Percentiles rank a stretch among this genome's conserved stretches.
Evolutionary conservation across 495 filamentous ascomycete species (phyloP).

Genomic region (Glarea lozoyensis): DNA sequence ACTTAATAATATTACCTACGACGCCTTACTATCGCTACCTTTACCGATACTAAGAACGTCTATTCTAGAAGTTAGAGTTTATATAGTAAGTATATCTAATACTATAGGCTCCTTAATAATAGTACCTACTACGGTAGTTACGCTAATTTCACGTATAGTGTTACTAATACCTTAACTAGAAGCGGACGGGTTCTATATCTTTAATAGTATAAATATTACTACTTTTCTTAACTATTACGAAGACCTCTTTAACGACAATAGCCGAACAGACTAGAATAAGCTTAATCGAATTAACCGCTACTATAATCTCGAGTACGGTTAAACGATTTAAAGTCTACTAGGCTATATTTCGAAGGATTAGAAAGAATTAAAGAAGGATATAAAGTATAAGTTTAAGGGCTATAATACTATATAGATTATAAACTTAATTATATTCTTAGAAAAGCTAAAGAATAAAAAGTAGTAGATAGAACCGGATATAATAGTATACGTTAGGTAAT

Average conservation of each 20-base stretch:
- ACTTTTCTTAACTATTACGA: neutral
- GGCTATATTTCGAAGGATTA: neutral
- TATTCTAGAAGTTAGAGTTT: too few relatives aligned
- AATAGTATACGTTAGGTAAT: neutral
- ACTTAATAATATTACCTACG: neutral
- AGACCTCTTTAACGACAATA: neutral
- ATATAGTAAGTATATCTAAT: too few relatives aligned
- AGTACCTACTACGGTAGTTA: neutral
- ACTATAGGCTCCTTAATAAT: too few relatives aligned
- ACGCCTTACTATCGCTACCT: neutral
- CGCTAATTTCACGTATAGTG: neutral
- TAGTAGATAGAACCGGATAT: neutral
- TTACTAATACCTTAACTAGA: neutral
- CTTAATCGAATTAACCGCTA: neutral
- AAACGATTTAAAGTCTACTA: neutral
- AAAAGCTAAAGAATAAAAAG: neutral
- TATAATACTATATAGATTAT: neutral
- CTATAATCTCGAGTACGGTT: neutral
- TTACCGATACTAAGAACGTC: neutral
- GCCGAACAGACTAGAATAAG: neutral
- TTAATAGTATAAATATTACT: neutral
- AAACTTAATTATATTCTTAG: neutral
- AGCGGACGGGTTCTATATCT: neutral
- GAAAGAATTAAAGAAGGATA: neutral
- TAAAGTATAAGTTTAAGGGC: neutral